A percentile compares a stretch with the other conserved stretches of the same genome.
Evolutionary conservation across 768 basidiomycete species (phyloP).

Genomic region (Rhizopogon vesiculosus): DNA sequence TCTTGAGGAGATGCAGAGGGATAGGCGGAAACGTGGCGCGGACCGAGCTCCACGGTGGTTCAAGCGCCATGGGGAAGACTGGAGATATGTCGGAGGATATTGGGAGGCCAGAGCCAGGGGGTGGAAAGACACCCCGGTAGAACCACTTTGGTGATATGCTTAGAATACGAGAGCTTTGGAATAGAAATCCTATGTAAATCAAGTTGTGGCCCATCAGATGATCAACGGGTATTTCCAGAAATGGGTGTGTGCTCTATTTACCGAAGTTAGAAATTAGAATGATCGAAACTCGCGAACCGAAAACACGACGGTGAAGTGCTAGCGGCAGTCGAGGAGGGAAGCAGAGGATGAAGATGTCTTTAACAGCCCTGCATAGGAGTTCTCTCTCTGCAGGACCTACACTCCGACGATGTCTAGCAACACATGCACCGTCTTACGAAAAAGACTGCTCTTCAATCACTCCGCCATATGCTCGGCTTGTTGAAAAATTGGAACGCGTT

Average conservation of each 20-base stretch:
- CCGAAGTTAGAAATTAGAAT: not conserved
- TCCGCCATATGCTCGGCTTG: constrained; percentile 75
- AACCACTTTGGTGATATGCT: constrained; percentile 57
- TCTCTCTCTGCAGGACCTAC: constrained; percentile 8
- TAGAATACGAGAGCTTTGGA: not conserved
- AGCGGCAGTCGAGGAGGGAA: not conserved
- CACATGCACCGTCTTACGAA: constrained; percentile 35
- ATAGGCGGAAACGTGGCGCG: constrained; percentile 55
- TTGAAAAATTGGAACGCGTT: constrained; percentile 66
- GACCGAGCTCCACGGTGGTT: constrained; percentile 76
- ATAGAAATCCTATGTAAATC: not conserved
- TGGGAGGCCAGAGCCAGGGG: constrained; percentile 70
- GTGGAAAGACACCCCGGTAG: constrained; percentile 50
- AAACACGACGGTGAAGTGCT: not conserved
- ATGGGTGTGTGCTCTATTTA: not conserved
- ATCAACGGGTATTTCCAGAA: not conserved
- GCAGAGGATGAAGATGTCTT: constrained; percentile 13
- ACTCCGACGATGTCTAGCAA: constrained; percentile 31
- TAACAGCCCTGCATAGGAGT: constrained; percentile 15
- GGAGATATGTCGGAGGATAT: constrained; percentile 75
- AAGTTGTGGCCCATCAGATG: not conserved
- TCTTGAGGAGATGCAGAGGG: constrained; percentile 74
- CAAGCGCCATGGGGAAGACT: constrained; percentile 61
- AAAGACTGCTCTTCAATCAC: constrained; percentile 73
- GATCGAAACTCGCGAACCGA: not conserved